Percentiles rank a stretch among this genome's conserved stretches.
These are phyloP conservation scores for Triglochin maritima DNA, from an alignment of 106 monocot species.

Conservation along the genomic window DNA sequence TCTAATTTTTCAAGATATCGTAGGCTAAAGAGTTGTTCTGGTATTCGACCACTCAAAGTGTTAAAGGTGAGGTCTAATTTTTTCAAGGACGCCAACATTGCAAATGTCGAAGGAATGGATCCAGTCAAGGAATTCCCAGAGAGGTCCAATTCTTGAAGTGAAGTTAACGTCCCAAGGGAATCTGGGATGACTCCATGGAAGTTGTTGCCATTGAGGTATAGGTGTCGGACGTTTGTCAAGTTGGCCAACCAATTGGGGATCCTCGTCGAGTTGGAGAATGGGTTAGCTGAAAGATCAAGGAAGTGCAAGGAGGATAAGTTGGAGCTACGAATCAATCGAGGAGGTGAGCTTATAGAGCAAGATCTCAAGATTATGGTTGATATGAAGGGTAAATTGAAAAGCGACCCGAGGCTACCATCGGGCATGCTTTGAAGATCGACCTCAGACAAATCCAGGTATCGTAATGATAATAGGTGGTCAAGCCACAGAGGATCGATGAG, in stretches of 20 bases:
- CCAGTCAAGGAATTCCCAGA: conserved; percentile 20
- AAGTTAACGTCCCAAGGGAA: not conserved
- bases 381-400: conserved; percentile 1
- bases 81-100: conserved; percentile 2
- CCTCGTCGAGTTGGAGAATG: not conserved
- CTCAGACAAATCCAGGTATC: not conserved
- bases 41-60: not conserved
- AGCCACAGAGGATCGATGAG: not conserved
- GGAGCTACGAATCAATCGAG: not conserved
- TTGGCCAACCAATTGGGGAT: not conserved
- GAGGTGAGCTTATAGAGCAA: not conserved
- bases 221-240: not conserved
- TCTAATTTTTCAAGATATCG: not conserved
- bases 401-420: not conserved
- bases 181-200: conserved; percentile 1
- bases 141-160: conserved; percentile 18
- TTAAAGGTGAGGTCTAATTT: not conserved
- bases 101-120: conserved; percentile 14
- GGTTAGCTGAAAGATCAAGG: conserved; percentile 1
- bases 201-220: not conserved
- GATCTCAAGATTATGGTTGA: not conserved
- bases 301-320: not conserved
- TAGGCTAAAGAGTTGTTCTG: not conserved
- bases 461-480: not conserved
- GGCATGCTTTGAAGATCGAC: not conserved